Evolutionary conservation across 2,329 filamentous ascomycete genomes (phyloP).

Genomic region (Ceratocystis papillata): DNA sequence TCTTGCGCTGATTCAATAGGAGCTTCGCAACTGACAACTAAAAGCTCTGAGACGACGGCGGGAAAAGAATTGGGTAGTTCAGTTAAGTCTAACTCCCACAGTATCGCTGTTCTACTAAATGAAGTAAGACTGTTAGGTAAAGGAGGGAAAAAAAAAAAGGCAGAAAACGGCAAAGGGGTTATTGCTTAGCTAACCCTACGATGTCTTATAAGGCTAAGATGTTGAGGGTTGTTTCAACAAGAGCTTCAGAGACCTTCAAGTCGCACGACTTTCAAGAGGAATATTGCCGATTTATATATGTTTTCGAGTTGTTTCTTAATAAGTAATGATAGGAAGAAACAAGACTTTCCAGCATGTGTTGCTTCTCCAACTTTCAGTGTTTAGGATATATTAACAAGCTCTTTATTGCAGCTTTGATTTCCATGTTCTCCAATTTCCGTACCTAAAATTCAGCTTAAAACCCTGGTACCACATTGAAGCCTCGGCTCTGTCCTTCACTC

Average conservation of each 20-base stretch:
- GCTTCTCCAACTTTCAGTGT: constrained; percentile 2
- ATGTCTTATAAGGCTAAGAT: background rate
- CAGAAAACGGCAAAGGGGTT: background rate
- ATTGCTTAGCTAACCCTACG: background rate
- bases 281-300: background rate
- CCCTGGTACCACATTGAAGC: background rate
- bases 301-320: background rate
- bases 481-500: background rate
- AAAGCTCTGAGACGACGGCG: too few relatives aligned
- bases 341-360: background rate
- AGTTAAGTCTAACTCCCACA: too few relatives aligned
- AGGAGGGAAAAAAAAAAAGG: too few relatives aligned
- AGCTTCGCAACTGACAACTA: too few relatives aligned
- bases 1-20: background rate
- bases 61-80: too few relatives aligned
- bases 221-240: background rate
- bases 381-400: background rate
- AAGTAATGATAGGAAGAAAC: background rate
- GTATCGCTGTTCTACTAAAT: too few relatives aligned
- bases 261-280: background rate
- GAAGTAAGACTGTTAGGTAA: too few relatives aligned
- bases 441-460: background rate
- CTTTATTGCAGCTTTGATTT: too few relatives aligned
- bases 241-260: background rate
- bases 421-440: background rate